Evolutionary conservation across 139 green algal genomes (phyloP).

Genomic region (Mesostigma viride): DNA sequence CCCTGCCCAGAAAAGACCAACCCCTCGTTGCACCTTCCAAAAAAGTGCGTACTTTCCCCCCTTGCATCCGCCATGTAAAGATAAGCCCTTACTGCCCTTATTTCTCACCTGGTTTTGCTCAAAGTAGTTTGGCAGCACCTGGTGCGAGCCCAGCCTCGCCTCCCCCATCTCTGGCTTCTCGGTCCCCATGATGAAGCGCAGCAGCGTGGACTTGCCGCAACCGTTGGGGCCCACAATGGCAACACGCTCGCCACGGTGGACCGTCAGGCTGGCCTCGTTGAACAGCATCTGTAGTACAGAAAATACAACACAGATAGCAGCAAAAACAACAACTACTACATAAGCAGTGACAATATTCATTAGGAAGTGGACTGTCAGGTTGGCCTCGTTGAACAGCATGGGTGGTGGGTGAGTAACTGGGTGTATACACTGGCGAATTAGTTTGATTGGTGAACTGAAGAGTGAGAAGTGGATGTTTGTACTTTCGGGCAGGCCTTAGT

Average conservation of each 20-base stretch:
- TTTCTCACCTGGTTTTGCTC: conserved; percentile 44
- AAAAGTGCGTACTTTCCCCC: too few species aligned
- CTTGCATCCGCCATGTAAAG: too few species aligned
- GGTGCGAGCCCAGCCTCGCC: conserved; percentile 22
- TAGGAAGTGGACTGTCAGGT: conserved; percentile 72
- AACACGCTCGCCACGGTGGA: conserved; percentile 84
- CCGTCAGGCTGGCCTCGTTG: conserved; percentile 55
- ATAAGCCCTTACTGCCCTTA: too few species aligned
- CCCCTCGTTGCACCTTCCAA: too few species aligned
- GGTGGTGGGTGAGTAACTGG: too few species aligned
- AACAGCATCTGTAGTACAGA: conserved; percentile 32
- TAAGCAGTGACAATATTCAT: conserved; percentile 92
- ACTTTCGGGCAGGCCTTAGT: too few species aligned
- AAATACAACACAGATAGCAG: too few species aligned
- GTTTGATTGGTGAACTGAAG: too few species aligned
- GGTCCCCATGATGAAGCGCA: conserved; percentile 82
- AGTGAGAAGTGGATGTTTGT: too few species aligned
- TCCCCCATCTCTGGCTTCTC: conserved; percentile 55
- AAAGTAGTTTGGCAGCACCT: conserved; percentile 79
- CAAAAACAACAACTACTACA: too few species aligned
- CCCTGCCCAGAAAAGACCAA: too few species aligned
- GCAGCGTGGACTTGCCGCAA: conserved; percentile 87
- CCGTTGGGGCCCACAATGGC: conserved; percentile 92
- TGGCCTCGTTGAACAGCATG: conserved; percentile 43
- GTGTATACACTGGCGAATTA: too few species aligned